Base-by-base conservation (phyloP, 2,329 filamentous ascomycete genomes). In the Aureobasidium sp. region DNA sequence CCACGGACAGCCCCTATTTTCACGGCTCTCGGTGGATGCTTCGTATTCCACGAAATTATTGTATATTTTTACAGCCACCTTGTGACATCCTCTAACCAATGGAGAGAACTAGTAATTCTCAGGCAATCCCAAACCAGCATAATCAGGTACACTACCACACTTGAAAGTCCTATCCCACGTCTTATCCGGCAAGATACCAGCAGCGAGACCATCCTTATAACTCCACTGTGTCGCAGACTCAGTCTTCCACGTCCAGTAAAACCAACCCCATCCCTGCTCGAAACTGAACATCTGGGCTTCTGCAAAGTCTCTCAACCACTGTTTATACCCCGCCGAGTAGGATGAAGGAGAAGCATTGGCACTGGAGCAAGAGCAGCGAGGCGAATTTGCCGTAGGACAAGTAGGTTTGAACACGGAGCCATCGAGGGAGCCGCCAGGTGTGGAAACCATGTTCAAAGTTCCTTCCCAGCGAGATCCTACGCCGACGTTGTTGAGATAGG, bases 161-260 rank as follows among this genome's bases (percentile, higher is more conserved):
- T 69, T 72, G 65, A 77, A 81, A 25, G 68, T 69, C 62, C 77
- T 68, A 60, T 77, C 67, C 65, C 74, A 78, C 49, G 75, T 75
- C 68, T 74, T 73, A 51, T 70, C 63, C 1, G 94, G 94, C 76
- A 99, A 74, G 50, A 93, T 90, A 0, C 90, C 90, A 2, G 88
- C 88, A 58, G 82, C 82, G 65, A 92, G 78, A 0, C 91, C 92
- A 65, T 85, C 80, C 75, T 92, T 86, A 78, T 94, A 96, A 73
- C 91, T 96, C 94, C 94, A 99, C 76, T 97, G 91, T 63, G 86
- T 80, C 53, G 89, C 86, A 66, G 76, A 81, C 78, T 97, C 93
- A 34, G 93, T 96, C 76, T 91, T 85, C 93, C 94, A 96, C 37
- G 92, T 97, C 94, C 94, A 99, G 77, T 99, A 99, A 77, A 96